Evolutionary conservation across 768 basidiomycete genomes (phyloP).

Genomic region (Phylloporus sp.): DNA sequence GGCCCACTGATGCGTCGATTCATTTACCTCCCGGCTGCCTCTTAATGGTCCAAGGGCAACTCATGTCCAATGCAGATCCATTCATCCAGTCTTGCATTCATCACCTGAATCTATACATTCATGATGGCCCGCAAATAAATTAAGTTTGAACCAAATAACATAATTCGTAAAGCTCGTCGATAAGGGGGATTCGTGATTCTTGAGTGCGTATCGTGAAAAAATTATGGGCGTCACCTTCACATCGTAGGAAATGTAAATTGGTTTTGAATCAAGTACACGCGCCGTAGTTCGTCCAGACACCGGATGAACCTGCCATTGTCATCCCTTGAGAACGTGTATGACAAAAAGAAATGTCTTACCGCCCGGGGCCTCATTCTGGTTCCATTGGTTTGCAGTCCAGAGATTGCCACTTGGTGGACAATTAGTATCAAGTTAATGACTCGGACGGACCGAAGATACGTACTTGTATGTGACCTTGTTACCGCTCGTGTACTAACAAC

Average conservation of each 20-base stretch:
- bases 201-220: neutral
- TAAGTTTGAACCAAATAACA: neutral
- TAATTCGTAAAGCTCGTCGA: neutral
- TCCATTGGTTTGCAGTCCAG: slow-evolving; percentile 49
- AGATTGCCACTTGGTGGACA: slow-evolving; percentile 35
- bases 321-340: neutral
- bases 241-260: neutral
- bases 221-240: neutral
- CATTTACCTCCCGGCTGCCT: no score
- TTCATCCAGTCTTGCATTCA: neutral
- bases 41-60: no score
- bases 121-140: neutral
- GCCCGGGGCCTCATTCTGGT: slow-evolving; percentile 33
- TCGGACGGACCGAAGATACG: slow-evolving; percentile 7
- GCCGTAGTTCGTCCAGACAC: slow-evolving; percentile 58
- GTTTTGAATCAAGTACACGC: slow-evolving; percentile 34
- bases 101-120: neutral
- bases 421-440: neutral
- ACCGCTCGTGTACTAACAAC: slow-evolving; percentile 41
- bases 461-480: slow-evolving; percentile 39
- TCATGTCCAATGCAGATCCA: no score
- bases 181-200: neutral
- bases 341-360: slow-evolving; percentile 12
- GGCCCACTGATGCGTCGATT: no score
- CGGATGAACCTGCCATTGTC: slow-evolving; percentile 33